Base-by-base conservation (phyloP, 73 alveolate genomes). In the Paraurostyla sp. region DNA sequence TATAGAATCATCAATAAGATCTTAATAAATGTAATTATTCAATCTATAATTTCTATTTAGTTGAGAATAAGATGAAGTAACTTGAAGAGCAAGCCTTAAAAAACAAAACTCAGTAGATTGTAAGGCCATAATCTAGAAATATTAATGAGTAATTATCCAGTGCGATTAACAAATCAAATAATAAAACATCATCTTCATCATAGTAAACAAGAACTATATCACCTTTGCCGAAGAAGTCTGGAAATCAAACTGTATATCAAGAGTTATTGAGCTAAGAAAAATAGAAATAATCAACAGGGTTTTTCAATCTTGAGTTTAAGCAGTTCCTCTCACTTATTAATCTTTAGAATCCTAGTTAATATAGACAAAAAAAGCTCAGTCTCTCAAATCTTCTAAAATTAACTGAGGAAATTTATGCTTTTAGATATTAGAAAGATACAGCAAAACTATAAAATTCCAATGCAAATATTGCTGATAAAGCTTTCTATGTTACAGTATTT, bases 381-480 rank as follows among this genome's bases (percentile, higher is more conserved):
- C 41, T 46, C 0, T 23, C 22, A 45, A 62, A 38, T 42, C 45
- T 88, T 15, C 32, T 78, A 25, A 48, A 29, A 40, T 20, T 36
- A 40, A 88, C 60, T 9, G 94, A 88, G 54, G 91, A 88, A 22
- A 45, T 88, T 15, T 80, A 88, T 80, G 52, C 94, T 23, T 85
- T 62, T 9, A 88, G 94, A 50, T 88, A 75, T 60, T 27, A 57
- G 20, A 88, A 88, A 59, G 94, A 88, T 78, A 78, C 90, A 9
- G 0, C 54, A 0, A 45, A 59, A 33, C 63, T 88, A 45, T 59
- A 85, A 23, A 80, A 80, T 16, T 40, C 56, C 6, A 50, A 56
- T 30, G 62, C 36, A 23, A 80, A 88, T 63, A 82, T 68, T 45
- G 73, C 94, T 29, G 90, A 88, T 7, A 88, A 42, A 45, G 56